These are phyloP conservation scores for Sapria himalayana DNA, from an alignment of 345 rosid species.

Conservation along the genomic window DNA sequence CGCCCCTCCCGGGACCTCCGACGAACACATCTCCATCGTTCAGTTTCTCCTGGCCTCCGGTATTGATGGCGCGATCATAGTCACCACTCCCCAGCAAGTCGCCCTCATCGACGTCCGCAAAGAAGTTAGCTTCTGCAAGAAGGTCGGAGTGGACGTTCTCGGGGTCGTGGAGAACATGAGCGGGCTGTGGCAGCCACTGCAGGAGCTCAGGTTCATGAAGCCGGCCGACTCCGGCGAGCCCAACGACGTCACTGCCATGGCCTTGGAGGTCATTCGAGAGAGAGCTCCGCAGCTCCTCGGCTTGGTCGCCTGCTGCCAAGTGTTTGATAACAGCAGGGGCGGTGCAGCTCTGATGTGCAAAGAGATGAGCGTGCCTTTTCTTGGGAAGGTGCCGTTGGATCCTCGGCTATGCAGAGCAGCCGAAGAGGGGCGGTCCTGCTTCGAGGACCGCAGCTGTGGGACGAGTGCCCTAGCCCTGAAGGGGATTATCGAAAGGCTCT, in stretches of 20 bases:
- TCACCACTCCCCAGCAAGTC: slow-evolving; percentile 86
- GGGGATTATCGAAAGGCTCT: slow-evolving; percentile 34
- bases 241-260: slow-evolving; percentile 34
- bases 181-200: slow-evolving; percentile 54
- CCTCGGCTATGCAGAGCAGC: slow-evolving; percentile 71
- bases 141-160: slow-evolving; percentile 61
- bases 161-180: slow-evolving; percentile 99
- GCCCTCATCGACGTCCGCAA: slow-evolving; percentile 84
- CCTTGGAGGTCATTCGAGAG: slow-evolving; percentile 27
- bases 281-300: slow-evolving; percentile 59
- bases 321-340: slow-evolving; percentile 73
- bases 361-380: slow-evolving; percentile 72
- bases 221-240: slow-evolving; percentile 28
- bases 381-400: slow-evolving; percentile 81
- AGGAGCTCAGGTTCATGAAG: slow-evolving; percentile 43
- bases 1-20: slow-evolving; percentile 95
- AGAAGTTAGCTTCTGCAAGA: slow-evolving; percentile 87
- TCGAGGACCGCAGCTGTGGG: slow-evolving; percentile 38
- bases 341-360: slow-evolving; percentile 68
- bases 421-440: slow-evolving; percentile 81
- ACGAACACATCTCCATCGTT: slow-evolving; percentile 83
- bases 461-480: slow-evolving; percentile 51
- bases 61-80: slow-evolving; percentile 82
- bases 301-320: slow-evolving; percentile 37
- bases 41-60: slow-evolving; percentile 74